Base-by-base conservation (phyloP, 495 filamentous ascomycete species). In the Terfezia claveryi region DNA sequence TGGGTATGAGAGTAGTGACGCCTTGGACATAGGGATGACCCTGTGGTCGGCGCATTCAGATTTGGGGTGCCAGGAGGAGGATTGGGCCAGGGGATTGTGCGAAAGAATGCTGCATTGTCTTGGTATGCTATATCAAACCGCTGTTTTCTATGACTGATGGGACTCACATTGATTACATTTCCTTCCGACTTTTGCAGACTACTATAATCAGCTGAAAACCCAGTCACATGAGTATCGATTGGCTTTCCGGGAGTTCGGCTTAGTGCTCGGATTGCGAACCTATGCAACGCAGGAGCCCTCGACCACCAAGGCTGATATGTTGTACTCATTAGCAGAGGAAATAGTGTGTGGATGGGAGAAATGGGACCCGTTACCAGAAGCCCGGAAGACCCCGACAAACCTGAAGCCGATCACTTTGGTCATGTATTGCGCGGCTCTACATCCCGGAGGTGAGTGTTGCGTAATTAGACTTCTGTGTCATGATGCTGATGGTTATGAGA, bases 381-480 rank as follows among this genome's bases (percentile, higher is more conserved):
- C 4, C 4, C 27, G 7, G 58, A 69, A 14, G 73, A 72, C 11
- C 27, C 7, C 27, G 7, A 7, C 12, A 53, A 68, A 8, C 14
- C 57, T 80, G 59, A 61, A 69, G 38, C 77, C 78, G 0, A 82
- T 82, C 50, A 79, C 77, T 27, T 60, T 71, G 54, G 77, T 76
- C 36, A 83, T 82, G 80, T 82, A 79, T 69, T 77, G 80, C 49
- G 68, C 79, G 5, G 79, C 78, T 51, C 59, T 81, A 61, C 70
- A 74, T 51, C 77, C 78, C 5, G 77, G 78, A 61, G 77, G 79
- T 80, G 53, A 74, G 74, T 55, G 8, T 8, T 46, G 27, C 7
- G 27, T 5, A 4, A 32, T 32, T 32, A 2, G 4, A 7, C 27
- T 32, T 32, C 27, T 32, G 27, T 32, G 4, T 32, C 27, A 7